Evolutionary conservation across 2,329 filamentous ascomycete species (phyloP).

Genomic region (Rachicladosporium sp.): DNA sequence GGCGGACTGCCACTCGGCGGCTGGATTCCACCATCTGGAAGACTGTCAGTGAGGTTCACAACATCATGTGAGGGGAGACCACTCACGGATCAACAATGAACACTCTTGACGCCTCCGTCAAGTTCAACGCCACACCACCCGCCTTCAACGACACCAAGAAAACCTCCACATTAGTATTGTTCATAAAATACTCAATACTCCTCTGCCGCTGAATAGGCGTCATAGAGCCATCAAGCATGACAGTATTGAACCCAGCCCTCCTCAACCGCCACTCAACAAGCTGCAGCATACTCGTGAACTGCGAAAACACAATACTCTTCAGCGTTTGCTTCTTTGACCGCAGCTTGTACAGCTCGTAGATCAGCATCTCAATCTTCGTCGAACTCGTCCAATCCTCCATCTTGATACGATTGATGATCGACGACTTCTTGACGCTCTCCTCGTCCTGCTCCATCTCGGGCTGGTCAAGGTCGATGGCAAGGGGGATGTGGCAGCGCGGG

Average conservation of each 20-base stretch:
- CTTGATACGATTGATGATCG: constrained; percentile 96
- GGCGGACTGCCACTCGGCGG: constrained; percentile 97
- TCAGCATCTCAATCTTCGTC: constrained; percentile 92
- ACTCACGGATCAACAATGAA: constrained; percentile 93
- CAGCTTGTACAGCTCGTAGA: constrained; percentile 86
- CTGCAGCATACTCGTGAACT: constrained; percentile 95
- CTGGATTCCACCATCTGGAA: constrained; percentile 93
- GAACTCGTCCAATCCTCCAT: constrained; percentile 99
- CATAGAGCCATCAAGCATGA: constrained; percentile 98
- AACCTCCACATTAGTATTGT: constrained; percentile 81
- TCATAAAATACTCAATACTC: constrained; percentile 95
- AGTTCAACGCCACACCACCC: constrained; percentile 85
- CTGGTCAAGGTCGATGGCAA: constrained; percentile 87
- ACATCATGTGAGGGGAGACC: neutral
- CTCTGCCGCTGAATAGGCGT: constrained; percentile 84
- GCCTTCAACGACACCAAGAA: constrained; percentile 95
- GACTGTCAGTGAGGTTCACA: constrained; percentile 17
- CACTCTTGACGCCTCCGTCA: constrained; percentile 87
- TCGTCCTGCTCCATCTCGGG: constrained; percentile 91
- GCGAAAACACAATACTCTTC: constrained; percentile 95
- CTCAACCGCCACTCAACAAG: constrained; percentile 93
- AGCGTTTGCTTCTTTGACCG: constrained; percentile 85
- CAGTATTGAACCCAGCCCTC: constrained; percentile 92
- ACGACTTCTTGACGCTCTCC: constrained; percentile 76
- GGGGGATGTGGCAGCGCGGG: constrained; percentile 78